phyloP scores from a whole-genome alignment of 805 yeast species.

The Candida namnaoensis region DNA sequence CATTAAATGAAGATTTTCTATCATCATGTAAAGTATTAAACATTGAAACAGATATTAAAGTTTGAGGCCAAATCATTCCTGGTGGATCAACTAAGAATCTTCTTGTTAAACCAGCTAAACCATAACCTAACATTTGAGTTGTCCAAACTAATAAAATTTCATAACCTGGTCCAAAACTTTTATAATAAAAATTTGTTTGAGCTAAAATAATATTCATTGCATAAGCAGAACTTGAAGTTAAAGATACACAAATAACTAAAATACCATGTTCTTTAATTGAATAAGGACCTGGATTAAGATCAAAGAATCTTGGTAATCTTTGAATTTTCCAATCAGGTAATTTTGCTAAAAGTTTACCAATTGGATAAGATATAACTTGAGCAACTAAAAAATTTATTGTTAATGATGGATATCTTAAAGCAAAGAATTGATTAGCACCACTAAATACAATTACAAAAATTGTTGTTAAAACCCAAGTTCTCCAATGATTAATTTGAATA shows the following conservation, averaged over 20 bases:
- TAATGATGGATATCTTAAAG: constrained; percentile 43
- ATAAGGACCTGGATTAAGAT: constrained; percentile 44
- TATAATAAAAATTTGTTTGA: constrained; percentile 33
- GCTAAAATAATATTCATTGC: constrained; percentile 50
- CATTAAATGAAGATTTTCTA: constrained; percentile 30
- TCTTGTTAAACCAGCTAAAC: constrained; percentile 54
- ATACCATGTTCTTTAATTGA: constrained; percentile 45
- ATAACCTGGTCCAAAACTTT: constrained; percentile 37
- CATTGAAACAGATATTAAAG: constrained; percentile 49
- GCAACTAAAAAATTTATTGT: constrained; percentile 44
- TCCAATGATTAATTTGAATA: constrained; percentile 40
- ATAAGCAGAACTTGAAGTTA: constrained; percentile 36
- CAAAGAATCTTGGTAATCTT: constrained; percentile 16
- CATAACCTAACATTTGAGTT: constrained; percentile 59
- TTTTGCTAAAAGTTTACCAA: constrained; percentile 42
- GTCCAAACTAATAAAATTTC: constrained; percentile 42
- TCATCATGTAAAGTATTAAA: constrained; percentile 37
- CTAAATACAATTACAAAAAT: constrained; percentile 45
- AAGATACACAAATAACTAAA: constrained; percentile 38
- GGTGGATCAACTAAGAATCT: constrained; percentile 53
- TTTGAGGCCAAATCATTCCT: constrained; percentile 55
- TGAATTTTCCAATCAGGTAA: constrained; percentile 28
- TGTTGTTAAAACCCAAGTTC: constrained; percentile 45
- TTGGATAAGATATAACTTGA: constrained; percentile 52
- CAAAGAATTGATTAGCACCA: constrained; percentile 47